Base-by-base conservation (phyloP, 805 yeast genomes). In the Cyberlindnera meyerae region DNA sequence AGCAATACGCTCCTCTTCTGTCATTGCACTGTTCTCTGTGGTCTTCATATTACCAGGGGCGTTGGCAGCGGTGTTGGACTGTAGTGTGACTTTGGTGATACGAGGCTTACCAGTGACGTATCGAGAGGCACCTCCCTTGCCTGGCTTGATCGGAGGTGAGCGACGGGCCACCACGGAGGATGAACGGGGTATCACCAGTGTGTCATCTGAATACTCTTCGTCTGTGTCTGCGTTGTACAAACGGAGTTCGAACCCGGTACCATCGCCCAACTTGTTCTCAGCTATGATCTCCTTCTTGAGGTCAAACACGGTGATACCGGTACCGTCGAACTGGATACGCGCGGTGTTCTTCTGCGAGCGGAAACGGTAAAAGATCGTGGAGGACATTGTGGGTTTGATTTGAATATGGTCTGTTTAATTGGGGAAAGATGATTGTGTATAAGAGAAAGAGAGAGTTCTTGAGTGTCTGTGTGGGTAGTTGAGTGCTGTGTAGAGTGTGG, bases 231-330 rank as follows among this genome's bases (percentile, higher is more conserved):
- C 80, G 50, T 80, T 82, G 55, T 74, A 83, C 13, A 93, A 53
- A 30, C 74, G 62, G 27, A 93, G 63, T 55, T 86, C 93, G 51
- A 89, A 88, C 54, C 86, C 96, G 3, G 80, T 74, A 1, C 96
- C 94, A 42, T 79, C 80, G 6, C 89, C 87, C 12, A 93, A 67
- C 49, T 78, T 83, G 60, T 89, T 90, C 27, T 79, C 85, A 14
- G 71, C 60, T 29, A 93, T 82, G 34, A 93, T 87, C 49, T 93
- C 97, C 43, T 90, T 79, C 61, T 93, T 93, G 42, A 93, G 65
- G 55, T 93, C 99, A 62, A 90, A 93, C 1, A 89, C 95, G 2
- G 95, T 86, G 28, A 93, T 77, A 20, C 97, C 97, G 0, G 98
- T 90, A 15, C 98, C 99, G 58, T 93, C 98, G 55, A 93, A 93